Percentiles rank a stretch among this genome's conserved stretches.
phyloP scores from a whole-genome alignment of 305 asterid genomes.

The Fraxinus sp. region DNA sequence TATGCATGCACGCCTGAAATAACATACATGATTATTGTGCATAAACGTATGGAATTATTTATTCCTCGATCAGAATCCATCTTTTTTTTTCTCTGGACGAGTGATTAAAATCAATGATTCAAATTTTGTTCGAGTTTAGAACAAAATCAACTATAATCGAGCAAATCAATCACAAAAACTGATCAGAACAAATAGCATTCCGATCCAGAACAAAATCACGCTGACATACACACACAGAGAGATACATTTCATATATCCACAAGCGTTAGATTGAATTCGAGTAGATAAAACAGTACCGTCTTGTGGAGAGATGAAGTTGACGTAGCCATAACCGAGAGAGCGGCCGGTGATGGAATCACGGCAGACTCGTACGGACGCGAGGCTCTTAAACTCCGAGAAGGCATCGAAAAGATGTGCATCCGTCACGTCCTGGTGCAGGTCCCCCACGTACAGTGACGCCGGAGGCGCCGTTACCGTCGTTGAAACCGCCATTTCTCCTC shows the following conservation, averaged over 20 bases:
- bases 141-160: slow-evolving; percentile 10
- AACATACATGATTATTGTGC: slow-evolving; percentile 9
- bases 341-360: slow-evolving; percentile 70
- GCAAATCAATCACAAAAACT: neutral
- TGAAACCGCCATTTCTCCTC: slow-evolving; percentile 49
- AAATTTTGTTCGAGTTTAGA: neutral
- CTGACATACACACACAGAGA: neutral
- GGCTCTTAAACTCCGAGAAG: slow-evolving; percentile 58
- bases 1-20: slow-evolving; percentile 16
- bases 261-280: neutral
- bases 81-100: neutral
- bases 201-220: neutral
- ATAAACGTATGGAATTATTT: neutral
- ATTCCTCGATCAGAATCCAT: neutral
- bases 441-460: slow-evolving; percentile 86
- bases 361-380: slow-evolving; percentile 79
- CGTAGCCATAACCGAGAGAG: slow-evolving; percentile 88
- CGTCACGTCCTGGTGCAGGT: slow-evolving; percentile 61
- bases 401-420: slow-evolving; percentile 57
- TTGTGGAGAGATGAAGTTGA: slow-evolving; percentile 60
- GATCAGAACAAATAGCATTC: slow-evolving; percentile 5
- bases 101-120: slow-evolving; percentile 15
- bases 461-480: slow-evolving; percentile 39
- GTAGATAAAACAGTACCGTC: slow-evolving; percentile 49
- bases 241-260: neutral